Evolutionary conservation across 306 rosid species (phyloP).

Genomic region (Hippophae tibetana): DNA sequence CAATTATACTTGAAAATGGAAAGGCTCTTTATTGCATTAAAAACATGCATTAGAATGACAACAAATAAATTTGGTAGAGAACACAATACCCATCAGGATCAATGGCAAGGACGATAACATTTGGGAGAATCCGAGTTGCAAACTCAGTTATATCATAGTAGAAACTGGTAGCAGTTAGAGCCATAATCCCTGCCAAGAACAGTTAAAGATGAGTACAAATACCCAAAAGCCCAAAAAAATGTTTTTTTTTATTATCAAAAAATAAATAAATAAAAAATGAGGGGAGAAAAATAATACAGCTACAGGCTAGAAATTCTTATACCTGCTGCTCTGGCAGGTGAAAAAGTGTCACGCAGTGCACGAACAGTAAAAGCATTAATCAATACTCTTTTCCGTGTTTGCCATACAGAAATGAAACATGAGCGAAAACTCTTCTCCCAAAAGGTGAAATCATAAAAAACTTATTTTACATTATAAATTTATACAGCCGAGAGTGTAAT

Average conservation of each 20-base stretch:
- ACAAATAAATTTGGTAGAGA: neutral
- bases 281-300: conserved; percentile 12
- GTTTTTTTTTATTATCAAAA: too few relatives aligned
- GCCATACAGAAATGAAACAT: conserved; percentile 16
- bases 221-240: neutral
- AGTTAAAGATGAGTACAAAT: conserved; percentile 4
- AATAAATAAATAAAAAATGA: too few relatives aligned
- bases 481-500: neutral
- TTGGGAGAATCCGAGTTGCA: conserved; percentile 94
- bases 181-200: conserved; percentile 80
- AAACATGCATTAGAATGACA: neutral
- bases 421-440: too few relatives aligned
- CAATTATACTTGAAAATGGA: neutral
- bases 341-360: conserved; percentile 91
- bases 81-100: conserved; percentile 80
- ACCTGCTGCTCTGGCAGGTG: conserved; percentile 99
- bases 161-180: conserved; percentile 89
- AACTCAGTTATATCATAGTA: conserved; percentile 83
- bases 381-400: conserved; percentile 97
- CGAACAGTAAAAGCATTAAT: conserved; percentile 98
- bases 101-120: conserved; percentile 74
- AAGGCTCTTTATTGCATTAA: conserved; percentile 1
- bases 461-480: neutral
- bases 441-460: conserved; percentile 10
- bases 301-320: conserved; percentile 17